Percentiles rank a stretch among this genome's conserved stretches.
These are phyloP conservation scores for Aureobasidium sp. DNA, from an alignment of 2,329 filamentous ascomycete genomes.

Conservation along the genomic window DNA sequence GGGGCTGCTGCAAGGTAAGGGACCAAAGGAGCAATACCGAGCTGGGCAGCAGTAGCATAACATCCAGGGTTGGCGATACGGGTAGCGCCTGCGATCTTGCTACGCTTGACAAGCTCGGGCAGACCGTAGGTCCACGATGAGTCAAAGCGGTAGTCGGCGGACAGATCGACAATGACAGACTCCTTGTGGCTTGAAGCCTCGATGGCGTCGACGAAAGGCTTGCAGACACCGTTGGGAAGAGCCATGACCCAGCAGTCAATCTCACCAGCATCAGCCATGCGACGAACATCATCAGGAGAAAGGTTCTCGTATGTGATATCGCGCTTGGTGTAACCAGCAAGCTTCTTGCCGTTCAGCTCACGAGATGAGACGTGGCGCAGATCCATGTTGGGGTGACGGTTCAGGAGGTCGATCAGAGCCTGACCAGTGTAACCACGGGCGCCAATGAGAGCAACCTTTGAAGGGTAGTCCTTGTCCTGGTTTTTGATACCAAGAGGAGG, in stretches of 20 bases:
- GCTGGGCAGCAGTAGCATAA: slow-evolving; percentile 87
- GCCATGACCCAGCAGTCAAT: slow-evolving; percentile 98
- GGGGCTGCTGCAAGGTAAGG: slow-evolving; percentile 54
- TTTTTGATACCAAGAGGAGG: slow-evolving; percentile 85
- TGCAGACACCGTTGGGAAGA: slow-evolving; percentile 88
- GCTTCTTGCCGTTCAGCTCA: slow-evolving; percentile 77
- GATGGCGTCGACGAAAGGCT: slow-evolving; percentile 86
- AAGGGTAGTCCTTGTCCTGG: slow-evolving; percentile 67
- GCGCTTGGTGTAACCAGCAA: slow-evolving; percentile 84
- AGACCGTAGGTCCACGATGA: slow-evolving; percentile 80
- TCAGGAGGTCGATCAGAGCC: slow-evolving; percentile 77
- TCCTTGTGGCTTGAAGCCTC: slow-evolving; percentile 58
- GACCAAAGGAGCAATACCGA: slow-evolving; percentile 77
- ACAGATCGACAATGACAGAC: slow-evolving; percentile 83
- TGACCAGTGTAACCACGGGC: slow-evolving; percentile 92
- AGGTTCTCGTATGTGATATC: slow-evolving; percentile 91
- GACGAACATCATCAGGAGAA: slow-evolving; percentile 72
- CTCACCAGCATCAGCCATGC: slow-evolving; percentile 74
- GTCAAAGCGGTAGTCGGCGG: slow-evolving; percentile 94
- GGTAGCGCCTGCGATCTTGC: slow-evolving; percentile 66
- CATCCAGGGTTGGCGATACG: slow-evolving; percentile 91
- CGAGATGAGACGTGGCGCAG: slow-evolving; percentile 87
- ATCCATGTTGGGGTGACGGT: slow-evolving; percentile 82
- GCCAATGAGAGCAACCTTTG: slow-evolving; percentile 79
- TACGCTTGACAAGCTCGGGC: slow-evolving; percentile 72